Conservation (phyloP, 495 filamentous ascomycete species). For the Darksidea phi region DNA sequence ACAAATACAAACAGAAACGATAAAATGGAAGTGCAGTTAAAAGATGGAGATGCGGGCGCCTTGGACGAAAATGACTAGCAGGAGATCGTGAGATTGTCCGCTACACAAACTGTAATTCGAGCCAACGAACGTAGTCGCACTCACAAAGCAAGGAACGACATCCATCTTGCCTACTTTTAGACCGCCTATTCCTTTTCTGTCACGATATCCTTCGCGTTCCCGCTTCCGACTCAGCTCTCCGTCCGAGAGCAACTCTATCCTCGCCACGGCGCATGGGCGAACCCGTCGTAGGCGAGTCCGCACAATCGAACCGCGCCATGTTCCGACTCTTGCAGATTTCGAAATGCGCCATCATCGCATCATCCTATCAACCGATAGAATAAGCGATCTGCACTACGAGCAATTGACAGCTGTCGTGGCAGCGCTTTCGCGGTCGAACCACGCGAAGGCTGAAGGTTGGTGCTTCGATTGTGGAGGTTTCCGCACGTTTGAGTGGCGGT, state of each 20-base stretch:
- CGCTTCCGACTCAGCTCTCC: neutral
- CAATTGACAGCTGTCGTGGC: slow-evolving; percentile 24
- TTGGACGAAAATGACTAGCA: neutral
- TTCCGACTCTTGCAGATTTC: slow-evolving; percentile 16
- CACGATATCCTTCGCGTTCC: neutral
- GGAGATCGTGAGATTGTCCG: neutral
- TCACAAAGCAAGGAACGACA: slow-evolving; percentile 7
- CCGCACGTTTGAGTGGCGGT: neutral
- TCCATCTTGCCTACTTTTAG: neutral
- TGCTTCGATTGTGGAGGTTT: neutral
- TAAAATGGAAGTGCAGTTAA: neutral
- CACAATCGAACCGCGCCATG: neutral
- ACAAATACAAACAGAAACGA: neutral
- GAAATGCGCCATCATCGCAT: neutral
- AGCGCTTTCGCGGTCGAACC: neutral
- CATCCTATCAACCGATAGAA: slow-evolving; percentile 3
- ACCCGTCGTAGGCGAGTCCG: neutral
- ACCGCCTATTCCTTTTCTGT: slow-evolving; percentile 25
- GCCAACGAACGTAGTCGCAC: neutral
- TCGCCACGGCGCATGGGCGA: slow-evolving; percentile 10
- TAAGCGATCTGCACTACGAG: neutral
- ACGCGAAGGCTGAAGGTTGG: slow-evolving; percentile 2
- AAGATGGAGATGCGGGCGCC: neutral
- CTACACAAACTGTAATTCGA: neutral
- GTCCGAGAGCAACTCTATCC: neutral